Percentiles rank a stretch among this genome's conserved stretches.
Conservation (phyloP, 441 rosid species). For the Adansonia rubrostipa region DNA sequence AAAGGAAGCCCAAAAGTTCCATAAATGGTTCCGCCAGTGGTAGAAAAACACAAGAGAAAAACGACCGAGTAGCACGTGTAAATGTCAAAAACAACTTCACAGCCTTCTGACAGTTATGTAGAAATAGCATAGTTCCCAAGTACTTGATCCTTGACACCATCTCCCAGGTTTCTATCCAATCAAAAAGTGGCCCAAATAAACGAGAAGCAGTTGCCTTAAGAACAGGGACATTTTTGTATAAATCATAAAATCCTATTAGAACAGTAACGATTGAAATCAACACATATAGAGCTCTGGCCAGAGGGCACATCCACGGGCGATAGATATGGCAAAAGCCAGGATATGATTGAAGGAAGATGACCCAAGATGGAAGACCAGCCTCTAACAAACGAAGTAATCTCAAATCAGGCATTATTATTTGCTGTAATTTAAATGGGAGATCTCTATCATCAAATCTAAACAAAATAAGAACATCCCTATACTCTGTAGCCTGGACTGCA, state of each 20-base stretch:
- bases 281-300: slow-evolving; percentile 89
- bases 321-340: slow-evolving; percentile 89
- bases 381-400: slow-evolving; percentile 86
- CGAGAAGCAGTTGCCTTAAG: slow-evolving; percentile 89
- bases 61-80: slow-evolving; percentile 59
- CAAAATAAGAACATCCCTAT: slow-evolving; percentile 71
- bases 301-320: slow-evolving; percentile 99
- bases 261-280: slow-evolving; percentile 77
- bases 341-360: slow-evolving; percentile 92
- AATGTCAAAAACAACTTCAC: slow-evolving; percentile 62
- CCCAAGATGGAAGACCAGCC: slow-evolving; percentile 99
- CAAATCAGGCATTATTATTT: slow-evolving; percentile 72
- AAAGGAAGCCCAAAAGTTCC: slow-evolving; percentile 49
- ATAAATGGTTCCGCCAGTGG: slow-evolving; percentile 62
- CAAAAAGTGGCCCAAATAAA: slow-evolving; percentile 85
- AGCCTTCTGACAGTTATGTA: slow-evolving; percentile 92
- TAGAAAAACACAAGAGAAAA: slow-evolving; percentile 56
- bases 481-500: slow-evolving; percentile 57
- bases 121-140: slow-evolving; percentile 96
- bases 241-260: slow-evolving; percentile 87
- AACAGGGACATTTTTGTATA: slow-evolving; percentile 96
- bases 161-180: slow-evolving; percentile 98
- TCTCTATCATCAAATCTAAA: slow-evolving; percentile 77
- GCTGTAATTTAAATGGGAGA: slow-evolving; percentile 78
- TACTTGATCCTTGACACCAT: slow-evolving; percentile 92